These are phyloP conservation scores for Rhipidocladum racemiflorum DNA, from an alignment of 176 grass and related monocot species.

Conservation along the genomic window DNA sequence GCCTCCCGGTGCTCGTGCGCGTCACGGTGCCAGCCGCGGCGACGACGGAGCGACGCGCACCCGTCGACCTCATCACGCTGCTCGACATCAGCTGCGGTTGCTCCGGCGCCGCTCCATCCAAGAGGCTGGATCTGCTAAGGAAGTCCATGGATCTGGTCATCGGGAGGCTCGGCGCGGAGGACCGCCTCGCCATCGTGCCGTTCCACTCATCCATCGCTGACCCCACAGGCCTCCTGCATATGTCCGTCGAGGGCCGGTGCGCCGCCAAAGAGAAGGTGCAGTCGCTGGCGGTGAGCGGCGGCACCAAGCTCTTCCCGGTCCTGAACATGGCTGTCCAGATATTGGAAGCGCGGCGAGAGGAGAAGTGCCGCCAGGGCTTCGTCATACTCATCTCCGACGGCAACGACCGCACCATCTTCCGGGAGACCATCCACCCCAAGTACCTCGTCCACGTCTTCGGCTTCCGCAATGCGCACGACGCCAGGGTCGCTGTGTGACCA, in stretches of 20 bases:
- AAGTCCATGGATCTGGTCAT: neutral
- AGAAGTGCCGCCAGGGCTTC: neutral
- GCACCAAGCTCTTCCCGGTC: neutral
- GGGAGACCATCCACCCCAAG: neutral
- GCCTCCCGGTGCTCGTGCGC: neutral
- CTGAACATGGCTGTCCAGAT: slow-evolving; percentile 3
- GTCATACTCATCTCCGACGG: slow-evolving; percentile 26
- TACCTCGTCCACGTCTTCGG: neutral
- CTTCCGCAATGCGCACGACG: neutral
- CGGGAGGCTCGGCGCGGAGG: neutral
- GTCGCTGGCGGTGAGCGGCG: neutral
- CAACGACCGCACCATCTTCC: neutral
- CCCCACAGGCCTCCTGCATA: neutral
- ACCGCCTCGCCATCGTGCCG: neutral
- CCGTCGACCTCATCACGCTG: neutral
- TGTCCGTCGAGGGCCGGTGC: neutral
- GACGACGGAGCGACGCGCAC: neutral
- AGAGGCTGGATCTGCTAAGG: neutral
- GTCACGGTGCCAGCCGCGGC: neutral
- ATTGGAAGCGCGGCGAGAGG: neutral
- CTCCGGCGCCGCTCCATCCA: too few species aligned
- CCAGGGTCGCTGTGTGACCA: too few species aligned
- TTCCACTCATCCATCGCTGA: neutral
- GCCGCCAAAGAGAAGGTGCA: neutral
- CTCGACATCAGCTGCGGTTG: neutral